Percentiles rank a stretch among this genome's conserved stretches.
Evolutionary conservation across 2,329 filamentous ascomycete species (phyloP).

Genomic region (Colletotrichum sojae): DNA sequence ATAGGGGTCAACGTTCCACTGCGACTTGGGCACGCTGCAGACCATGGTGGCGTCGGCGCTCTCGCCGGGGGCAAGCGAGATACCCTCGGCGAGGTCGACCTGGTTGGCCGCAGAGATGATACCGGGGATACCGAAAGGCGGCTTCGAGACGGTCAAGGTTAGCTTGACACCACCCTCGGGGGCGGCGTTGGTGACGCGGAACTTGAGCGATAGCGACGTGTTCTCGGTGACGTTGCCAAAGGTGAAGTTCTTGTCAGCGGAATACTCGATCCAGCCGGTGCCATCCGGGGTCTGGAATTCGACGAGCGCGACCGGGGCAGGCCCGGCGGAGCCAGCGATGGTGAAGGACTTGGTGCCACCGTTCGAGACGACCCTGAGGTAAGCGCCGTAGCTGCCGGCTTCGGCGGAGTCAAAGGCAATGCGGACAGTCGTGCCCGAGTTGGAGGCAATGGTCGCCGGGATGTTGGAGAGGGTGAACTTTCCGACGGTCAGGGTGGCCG

Average conservation of each 20-base stretch:
- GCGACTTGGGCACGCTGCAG: conserved; percentile 69
- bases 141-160: conserved; percentile 72
- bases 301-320: conserved; percentile 63
- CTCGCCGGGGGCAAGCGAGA: conserved; percentile 62
- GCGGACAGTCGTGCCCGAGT: conserved; percentile 55
- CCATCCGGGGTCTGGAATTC: conserved; percentile 70
- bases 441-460: conserved; percentile 59
- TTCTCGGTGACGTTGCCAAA: conserved; percentile 71
- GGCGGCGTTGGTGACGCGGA: conserved; percentile 69
- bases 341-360: conserved; percentile 65
- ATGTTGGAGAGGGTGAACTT: conserved; percentile 64
- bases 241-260: conserved; percentile 59
- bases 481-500: conserved; percentile 56
- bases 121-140: conserved; percentile 68
- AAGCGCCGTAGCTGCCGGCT: conserved; percentile 65
- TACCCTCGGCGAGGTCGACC: conserved; percentile 71
- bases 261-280: conserved; percentile 64
- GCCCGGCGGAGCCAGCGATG: conserved; percentile 64
- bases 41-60: conserved; percentile 66
- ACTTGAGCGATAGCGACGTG: conserved; percentile 59
- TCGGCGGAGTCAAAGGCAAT: conserved; percentile 63
- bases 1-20: conserved; percentile 69
- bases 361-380: conserved; percentile 60
- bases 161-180: conserved; percentile 60
- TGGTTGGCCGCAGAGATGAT: conserved; percentile 69